Base-by-base conservation (phyloP, 768 basidiomycete genomes). In the Russula olivacea region DNA sequence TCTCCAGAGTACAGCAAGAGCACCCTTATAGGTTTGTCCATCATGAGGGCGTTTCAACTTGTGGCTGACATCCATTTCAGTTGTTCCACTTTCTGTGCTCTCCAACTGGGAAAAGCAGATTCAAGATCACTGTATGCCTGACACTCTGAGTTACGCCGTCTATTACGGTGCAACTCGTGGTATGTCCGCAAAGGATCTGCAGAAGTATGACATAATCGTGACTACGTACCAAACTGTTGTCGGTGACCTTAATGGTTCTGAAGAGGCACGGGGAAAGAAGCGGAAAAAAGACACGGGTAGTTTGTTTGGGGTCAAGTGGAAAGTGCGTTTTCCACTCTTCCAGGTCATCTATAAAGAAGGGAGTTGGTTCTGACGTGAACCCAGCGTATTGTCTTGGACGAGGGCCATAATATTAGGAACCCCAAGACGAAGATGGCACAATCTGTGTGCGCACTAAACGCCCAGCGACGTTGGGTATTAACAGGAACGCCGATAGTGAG, bases 41-140 rank as follows among this genome's bases (percentile, higher is more conserved):
- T 41, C 48, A 58, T n/a, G 40, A 28, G 43, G 9, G 12, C 17
- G 49, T 28, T 54, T 21, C 34, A 36, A 0, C 9, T 41, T 15
- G 32, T 56, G 21, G 38, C 60, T 65, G 14, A 48, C 43, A 10
- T 41, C 15, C 32, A n/a, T 45, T 21, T 58, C 65, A 93, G 91
- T 94, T 53, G 83, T 81, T 9, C 92, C 92, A 5, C 81, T 94
- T 28, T 92, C 90, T 9, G 84, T 94, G 8, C 75, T 94, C 9
- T 91, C 89, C 7, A 95, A 93, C 68, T 93, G 91, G 91, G 88
- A 90, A 71, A 87, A 89, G 67, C 91, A 93, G 72, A 83, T 93
- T 9, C 71, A 79, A 36, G 91, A 93, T 41, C 91, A 93, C 65
- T 85, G 86, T 53, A 72, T 74, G 32, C 76, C 76, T 38, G 84